Base-by-base conservation (phyloP, 2,329 filamentous ascomycete genomes). In the Pseudogymnoascus sp. region DNA sequence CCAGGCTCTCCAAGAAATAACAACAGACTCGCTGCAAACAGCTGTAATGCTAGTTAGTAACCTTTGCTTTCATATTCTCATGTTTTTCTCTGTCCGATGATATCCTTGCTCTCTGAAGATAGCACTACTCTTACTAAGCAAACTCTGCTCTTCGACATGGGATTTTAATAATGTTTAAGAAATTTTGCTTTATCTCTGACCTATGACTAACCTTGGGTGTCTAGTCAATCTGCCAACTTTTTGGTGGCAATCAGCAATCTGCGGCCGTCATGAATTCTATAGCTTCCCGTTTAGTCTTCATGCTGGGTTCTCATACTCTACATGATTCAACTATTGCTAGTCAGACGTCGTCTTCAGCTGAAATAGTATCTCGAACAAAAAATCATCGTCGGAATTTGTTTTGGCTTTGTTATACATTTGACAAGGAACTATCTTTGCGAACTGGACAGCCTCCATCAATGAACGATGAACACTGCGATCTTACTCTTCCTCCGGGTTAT, bases 401-500 rank as follows among this genome's bases (percentile, higher is more conserved):
- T 68, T 85, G 83, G 82, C 68, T 85, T 5, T 79, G 79, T 66
- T 85, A 83, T 64, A 75, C 75, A 1, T 71, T 83, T 8, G 83
- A 86, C 67, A 85, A 83, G 65, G 83, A 85, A n/a, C 75, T 84
- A 11, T 75, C 80, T 0, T 73, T 85, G 0, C 78, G 83, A 3
- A 81, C 79, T 0, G 81, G 82, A 0, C 81, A 83, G 60, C 82
- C 82, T 0, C 82, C 82, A 1, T 71, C 76, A 0, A 79, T 84
- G 19, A 71, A 74, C 3, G 81, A 83, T 62, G 78, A 81, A 14
- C 79, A 82, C 63, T 84, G 82, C 66, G 81, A 84, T 67, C 72
- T 84, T 13, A 78, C 79, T 0, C 71, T 84, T 2, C 81, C 82
- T 0, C 72, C 75, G 0, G 72, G 72, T 1, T 79, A 79, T 66